Evolutionary conservation across 2,329 filamentous ascomycete species (phyloP).

Genomic region (Dothideomycetes sp.): DNA sequence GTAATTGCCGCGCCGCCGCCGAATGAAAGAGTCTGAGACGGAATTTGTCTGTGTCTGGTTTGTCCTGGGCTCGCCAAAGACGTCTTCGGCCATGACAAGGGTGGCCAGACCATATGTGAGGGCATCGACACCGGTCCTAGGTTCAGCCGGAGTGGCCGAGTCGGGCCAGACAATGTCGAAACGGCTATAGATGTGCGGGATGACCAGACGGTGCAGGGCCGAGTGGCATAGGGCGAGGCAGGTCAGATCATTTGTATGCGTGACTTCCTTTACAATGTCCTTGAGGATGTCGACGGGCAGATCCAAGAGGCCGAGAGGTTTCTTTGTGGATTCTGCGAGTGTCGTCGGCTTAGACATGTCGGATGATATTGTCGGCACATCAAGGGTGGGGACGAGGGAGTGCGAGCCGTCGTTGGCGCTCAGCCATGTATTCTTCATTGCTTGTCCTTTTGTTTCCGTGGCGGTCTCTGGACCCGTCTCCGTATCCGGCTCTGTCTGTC

Average conservation of each 20-base stretch:
- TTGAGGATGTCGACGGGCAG: conserved; percentile 69
- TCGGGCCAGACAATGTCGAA: conserved; percentile 89
- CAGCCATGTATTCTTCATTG: neutral
- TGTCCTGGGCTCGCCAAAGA: conserved; percentile 32
- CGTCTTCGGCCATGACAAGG: conserved; percentile 60
- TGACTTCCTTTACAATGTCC: conserved; percentile 70
- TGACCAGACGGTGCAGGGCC: conserved; percentile 61
- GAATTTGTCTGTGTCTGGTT: neutral
- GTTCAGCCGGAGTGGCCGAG: conserved; percentile 50
- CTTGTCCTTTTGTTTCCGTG: too few relatives aligned
- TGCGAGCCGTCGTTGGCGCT: neutral
- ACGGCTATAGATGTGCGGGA: conserved; percentile 70
- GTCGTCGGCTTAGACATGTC: too few relatives aligned
- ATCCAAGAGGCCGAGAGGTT: conserved; percentile 57
- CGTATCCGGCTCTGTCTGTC: too few relatives aligned
- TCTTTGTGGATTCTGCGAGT: conserved; percentile 28
- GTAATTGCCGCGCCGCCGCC: conserved; percentile 53
- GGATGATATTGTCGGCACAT: too few relatives aligned
- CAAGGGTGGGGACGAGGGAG: too few relatives aligned
- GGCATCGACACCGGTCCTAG: conserved; percentile 65
- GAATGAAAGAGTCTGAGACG: conserved; percentile 9
- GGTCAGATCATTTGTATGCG: conserved; percentile 71
- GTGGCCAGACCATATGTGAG: conserved; percentile 75
- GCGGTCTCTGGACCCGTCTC: too few relatives aligned
- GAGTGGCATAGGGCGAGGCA: conserved; percentile 69